Percentiles rank a stretch among this genome's conserved stretches.
These are phyloP conservation scores for Moesziomyces sp. DNA, from an alignment of 1,284 basidiomycete species.

Conservation along the genomic window DNA sequence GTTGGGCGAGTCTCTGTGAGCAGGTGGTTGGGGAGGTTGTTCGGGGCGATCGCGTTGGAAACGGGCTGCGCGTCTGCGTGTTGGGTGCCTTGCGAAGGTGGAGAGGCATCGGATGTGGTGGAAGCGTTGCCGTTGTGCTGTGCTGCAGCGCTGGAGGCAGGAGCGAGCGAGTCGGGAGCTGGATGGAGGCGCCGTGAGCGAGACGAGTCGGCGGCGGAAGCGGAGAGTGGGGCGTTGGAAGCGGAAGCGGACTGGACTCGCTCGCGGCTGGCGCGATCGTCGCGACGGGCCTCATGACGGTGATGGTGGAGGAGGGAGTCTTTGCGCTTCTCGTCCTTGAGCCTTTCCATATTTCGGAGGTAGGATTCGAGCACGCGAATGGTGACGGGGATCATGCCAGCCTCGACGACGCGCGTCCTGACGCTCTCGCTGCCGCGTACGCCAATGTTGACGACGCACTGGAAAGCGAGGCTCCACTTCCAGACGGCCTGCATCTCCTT, in stretches of 20 bases:
- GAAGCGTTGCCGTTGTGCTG: slow-evolving; percentile 1
- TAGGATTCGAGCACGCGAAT: slow-evolving; percentile 92
- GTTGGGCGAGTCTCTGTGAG: slow-evolving; percentile 42
- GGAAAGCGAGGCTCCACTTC: slow-evolving; percentile 77
- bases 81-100: background rate
- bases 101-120: background rate
- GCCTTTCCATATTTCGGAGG: slow-evolving; percentile 68
- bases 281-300: slow-evolving; percentile 39
- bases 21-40: slow-evolving; percentile 9
- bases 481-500: slow-evolving; percentile 65
- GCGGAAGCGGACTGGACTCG: slow-evolving; percentile 13
- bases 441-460: slow-evolving; percentile 97
- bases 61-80: slow-evolving; percentile 7
- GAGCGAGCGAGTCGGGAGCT: slow-evolving; percentile 6
- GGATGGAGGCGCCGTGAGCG: slow-evolving; percentile 21
- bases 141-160: slow-evolving; percentile 1
- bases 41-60: background rate
- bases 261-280: slow-evolving; percentile 33
- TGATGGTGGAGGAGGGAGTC: slow-evolving; percentile 35
- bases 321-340: slow-evolving; percentile 43
- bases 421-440: slow-evolving; percentile 89
- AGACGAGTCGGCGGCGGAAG: slow-evolving; percentile 4
- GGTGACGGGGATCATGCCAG: slow-evolving; percentile 92
- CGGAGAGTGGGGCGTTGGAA: slow-evolving; percentile 6
- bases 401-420: slow-evolving; percentile 91